Evolutionary conservation across 1,284 basidiomycete species (phyloP).

Genomic region (Moniliophthora roreri): DNA sequence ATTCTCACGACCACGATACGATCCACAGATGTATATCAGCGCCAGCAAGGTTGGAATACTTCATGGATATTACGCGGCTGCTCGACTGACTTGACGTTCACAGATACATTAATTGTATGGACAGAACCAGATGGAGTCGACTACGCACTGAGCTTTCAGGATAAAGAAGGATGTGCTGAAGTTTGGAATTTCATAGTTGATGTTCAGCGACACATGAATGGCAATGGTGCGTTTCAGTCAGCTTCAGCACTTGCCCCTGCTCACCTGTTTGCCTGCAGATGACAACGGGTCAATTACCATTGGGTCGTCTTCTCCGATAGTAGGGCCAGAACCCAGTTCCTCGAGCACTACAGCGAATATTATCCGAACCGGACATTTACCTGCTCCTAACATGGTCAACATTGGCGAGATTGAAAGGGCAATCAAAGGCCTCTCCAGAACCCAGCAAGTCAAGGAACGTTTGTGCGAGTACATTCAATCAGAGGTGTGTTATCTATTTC

Average conservation of each 20-base stretch:
- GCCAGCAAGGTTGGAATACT: constrained; percentile 75
- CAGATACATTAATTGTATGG: constrained; percentile 99
- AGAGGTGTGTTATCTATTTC: constrained; percentile 48
- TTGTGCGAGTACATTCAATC: constrained; percentile 82
- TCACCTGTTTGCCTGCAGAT: constrained; percentile 31
- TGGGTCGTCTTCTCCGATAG: constrained; percentile 57
- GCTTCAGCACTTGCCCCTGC: constrained; percentile 15
- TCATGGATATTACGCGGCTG: constrained; percentile 22
- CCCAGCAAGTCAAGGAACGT: constrained; percentile 70
- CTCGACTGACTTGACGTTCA: constrained; percentile 10
- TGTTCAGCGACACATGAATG: constrained; percentile 85
- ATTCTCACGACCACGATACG: constrained; percentile 76
- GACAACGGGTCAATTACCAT: constrained; percentile 36
- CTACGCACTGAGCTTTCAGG: constrained; percentile 97
- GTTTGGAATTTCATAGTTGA: constrained; percentile 98
- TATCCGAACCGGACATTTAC: constrained; percentile 70
- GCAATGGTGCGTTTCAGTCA: constrained; percentile 45
- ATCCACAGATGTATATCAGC: constrained; percentile 84
- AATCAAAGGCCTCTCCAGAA: constrained; percentile 69
- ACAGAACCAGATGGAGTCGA: constrained; percentile 94
- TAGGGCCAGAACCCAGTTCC: constrained; percentile 54
- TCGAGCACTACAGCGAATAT: constrained; percentile 57
- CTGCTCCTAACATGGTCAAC: constrained; percentile 67
- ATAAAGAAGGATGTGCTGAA: constrained; percentile 93
- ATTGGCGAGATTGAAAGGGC: constrained; percentile 76